Evolutionary conservation across 768 basidiomycete genomes (phyloP), one percentile per base, ranked within the genome.

Genomic region (Tubosaeta sp.): DNA sequence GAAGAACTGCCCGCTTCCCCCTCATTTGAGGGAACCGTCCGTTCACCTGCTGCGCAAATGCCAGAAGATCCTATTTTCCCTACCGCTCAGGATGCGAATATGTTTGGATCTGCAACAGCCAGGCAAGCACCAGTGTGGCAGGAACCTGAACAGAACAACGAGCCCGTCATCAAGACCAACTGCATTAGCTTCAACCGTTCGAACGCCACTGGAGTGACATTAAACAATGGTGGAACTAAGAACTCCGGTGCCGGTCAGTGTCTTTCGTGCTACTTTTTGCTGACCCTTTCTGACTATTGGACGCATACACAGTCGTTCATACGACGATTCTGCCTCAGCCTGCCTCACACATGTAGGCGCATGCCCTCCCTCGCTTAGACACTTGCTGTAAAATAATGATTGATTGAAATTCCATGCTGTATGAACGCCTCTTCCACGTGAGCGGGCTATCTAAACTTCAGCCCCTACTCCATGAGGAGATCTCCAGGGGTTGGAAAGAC

Each of bases 201-300:
- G 3, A 41, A 9, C 7, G 48, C 35, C 8, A 32, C 31, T 1
- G 59, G 55, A n/a, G 0, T 46, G 6, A 59, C 55, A 11, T 8
- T 60, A 27, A 52, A 56, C 25, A 45, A 42, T 43, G 48, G 45
- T n/a, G 48, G 47, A 35, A 16, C 4, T 12, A 30, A 54, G 0
- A 50, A 47, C 4, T 13, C 34, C 25, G 58, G 59, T 4, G 45
- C 55, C 21, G 52, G 59, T 60, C n/a, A n/a, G 14, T 9, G 59
- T 56, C n/a, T 21, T 30, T 34, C 18, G 24, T 4, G n/a, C 29
- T 19, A 7, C 18, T 36, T 24, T 40, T 22, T 6, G 19, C 16
- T 34, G 4, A n/a, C 5, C 2, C 44, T 19, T 30, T 36, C 41
- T 52, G 30, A 50, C 18, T 11, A 6, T 44, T 40, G 24, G 25